Conservation (phyloP, 1,139 yeast species). For the Spencermartinsiella ligniputridi region DNA sequence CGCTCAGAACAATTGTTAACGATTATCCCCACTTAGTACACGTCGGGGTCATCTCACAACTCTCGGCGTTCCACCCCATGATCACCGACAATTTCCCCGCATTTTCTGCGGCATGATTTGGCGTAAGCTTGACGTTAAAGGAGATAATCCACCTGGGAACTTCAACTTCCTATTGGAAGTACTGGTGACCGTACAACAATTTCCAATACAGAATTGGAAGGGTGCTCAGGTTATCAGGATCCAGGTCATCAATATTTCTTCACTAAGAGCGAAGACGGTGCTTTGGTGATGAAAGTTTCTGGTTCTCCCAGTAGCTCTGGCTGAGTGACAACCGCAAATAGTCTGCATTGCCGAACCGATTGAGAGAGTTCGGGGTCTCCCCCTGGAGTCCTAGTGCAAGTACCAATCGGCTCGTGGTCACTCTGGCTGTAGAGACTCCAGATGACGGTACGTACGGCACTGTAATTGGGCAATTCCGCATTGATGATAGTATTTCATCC, state of each 20-base stretch:
- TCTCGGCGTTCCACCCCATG: too few relatives aligned
- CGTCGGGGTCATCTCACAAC: too few relatives aligned
- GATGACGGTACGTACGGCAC: slow-evolving; percentile 3
- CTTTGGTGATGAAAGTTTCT: slow-evolving; percentile 4
- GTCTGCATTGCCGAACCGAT: slow-evolving; percentile 4
- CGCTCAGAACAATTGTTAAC: too few relatives aligned
- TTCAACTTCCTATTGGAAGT: slow-evolving; percentile 3
- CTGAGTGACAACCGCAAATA: slow-evolving; percentile 3
- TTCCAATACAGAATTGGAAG: slow-evolving; percentile 1
- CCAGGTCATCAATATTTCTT: background rate
- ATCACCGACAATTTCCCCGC: too few relatives aligned
- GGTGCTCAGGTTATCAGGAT: slow-evolving; percentile 3
- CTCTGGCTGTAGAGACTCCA: background rate
- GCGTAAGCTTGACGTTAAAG: too few relatives aligned
- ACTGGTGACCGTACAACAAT: slow-evolving; percentile 2
- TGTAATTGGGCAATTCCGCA: slow-evolving; percentile 2
- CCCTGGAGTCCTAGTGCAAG: background rate
- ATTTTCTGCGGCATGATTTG: too few relatives aligned
- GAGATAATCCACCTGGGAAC: slow-evolving; percentile 1
- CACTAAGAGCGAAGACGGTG: slow-evolving; percentile 2
- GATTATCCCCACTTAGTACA: too few relatives aligned
- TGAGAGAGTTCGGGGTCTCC: background rate
- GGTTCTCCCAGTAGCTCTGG: slow-evolving; percentile 2
- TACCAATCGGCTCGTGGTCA: background rate
- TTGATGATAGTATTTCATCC: slow-evolving; percentile 4